These are phyloP conservation scores for Nitzschia palea DNA, from an alignment of 108 stramenopile genomes.

Conservation along the genomic window DNA sequence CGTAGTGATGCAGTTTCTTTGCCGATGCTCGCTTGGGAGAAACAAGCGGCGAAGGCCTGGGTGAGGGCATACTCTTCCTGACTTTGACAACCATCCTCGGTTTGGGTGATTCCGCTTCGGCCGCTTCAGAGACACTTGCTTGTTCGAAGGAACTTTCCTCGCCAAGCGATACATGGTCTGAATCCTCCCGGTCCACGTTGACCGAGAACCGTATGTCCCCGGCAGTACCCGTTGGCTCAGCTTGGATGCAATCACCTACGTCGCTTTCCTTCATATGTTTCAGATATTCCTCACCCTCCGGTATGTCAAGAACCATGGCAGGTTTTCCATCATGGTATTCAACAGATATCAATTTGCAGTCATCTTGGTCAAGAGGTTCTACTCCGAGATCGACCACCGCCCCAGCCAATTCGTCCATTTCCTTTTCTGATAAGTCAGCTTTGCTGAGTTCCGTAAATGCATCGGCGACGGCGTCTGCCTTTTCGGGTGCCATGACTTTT, in stretches of 20 bases:
- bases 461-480: background rate
- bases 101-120: background rate
- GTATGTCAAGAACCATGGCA: background rate
- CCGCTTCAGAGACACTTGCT: conserved; percentile 2
- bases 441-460: background rate
- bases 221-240: background rate
- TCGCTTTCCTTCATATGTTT: background rate
- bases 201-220: conserved; percentile 4
- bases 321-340: background rate
- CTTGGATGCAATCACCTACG: background rate
- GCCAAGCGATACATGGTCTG: background rate
- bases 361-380: background rate
- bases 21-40: background rate
- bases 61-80: background rate
- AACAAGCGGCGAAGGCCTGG: background rate
- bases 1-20: conserved; percentile 2
- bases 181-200: background rate
- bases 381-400: background rate
- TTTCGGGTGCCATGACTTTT: conserved; percentile 2
- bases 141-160: conserved; percentile 8
- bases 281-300: background rate
- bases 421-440: background rate
- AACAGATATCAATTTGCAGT: background rate
- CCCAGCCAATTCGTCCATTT: conserved; percentile 3
- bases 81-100: background rate